A percentile compares a stretch with the other conserved stretches of the same genome.
phyloP scores from a whole-genome alignment of 441 rosid genomes.

The Rhodomyrtus psidioides region DNA sequence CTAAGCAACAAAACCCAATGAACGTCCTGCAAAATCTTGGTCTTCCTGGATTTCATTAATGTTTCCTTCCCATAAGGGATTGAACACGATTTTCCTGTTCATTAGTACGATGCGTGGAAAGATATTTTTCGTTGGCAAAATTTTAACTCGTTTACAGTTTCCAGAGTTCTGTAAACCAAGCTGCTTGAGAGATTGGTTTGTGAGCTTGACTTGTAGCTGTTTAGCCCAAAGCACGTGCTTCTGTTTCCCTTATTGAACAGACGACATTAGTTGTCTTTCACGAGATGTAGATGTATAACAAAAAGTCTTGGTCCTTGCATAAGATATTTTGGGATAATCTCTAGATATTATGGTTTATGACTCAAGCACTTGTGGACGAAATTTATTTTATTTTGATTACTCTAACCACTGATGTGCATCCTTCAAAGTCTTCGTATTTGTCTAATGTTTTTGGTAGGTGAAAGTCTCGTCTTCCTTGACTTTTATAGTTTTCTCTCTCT shows the following conservation, averaged over 20 bases:
- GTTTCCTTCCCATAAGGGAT: background rate
- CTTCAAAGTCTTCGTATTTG: background rate
- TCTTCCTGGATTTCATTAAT: background rate
- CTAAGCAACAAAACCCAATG: background rate
- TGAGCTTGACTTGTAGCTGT: background rate
- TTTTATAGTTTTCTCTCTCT: too few species aligned
- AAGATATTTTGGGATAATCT: background rate
- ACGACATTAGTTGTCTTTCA: background rate
- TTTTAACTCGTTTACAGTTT: background rate
- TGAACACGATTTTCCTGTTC: background rate
- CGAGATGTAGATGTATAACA: background rate
- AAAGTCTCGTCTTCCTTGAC: background rate
- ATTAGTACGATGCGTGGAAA: background rate
- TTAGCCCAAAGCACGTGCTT: background rate
- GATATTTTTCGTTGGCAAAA: background rate
- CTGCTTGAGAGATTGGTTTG: background rate
- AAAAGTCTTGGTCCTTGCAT: background rate
- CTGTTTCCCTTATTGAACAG: fast-evolving
- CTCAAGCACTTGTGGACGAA: too few species aligned
- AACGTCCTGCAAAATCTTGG: background rate
- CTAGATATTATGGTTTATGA: background rate
- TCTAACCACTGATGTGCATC: background rate
- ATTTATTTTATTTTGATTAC: background rate
- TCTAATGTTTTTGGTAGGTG: background rate
- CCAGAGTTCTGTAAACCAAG: background rate